Evolutionary conservation across 2,329 filamentous ascomycete species (phyloP), one percentile per base, ranked within the genome.

Genomic region (Exophiala aquamarina): DNA sequence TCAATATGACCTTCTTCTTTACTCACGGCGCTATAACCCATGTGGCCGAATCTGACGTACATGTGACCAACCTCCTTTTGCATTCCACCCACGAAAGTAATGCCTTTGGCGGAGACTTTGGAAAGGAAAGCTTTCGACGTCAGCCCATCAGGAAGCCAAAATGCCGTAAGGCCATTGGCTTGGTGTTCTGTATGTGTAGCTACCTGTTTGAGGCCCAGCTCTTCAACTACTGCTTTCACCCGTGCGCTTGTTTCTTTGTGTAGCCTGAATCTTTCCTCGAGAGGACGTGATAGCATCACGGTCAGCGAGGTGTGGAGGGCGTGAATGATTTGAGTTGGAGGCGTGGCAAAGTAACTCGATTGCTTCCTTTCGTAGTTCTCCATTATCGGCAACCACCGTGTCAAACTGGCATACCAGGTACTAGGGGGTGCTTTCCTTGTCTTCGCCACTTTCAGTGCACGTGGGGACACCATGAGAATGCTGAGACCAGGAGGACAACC

Each of bases 381-480:
- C 92, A 98, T 97, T 70, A 98, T 92, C 39, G 92, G 92, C 48
- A 91, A 75, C 93, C 93, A 98, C 73, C 96, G 95, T 77, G 90
- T 90, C 76, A 95, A 87, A 8, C 88, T 94, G 43, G 88, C 91
- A 70, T 95, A 98, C 78, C 96, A 98, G n/a, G 90, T 87, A 14
- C 82, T 78, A 2, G 90, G 87, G 11, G 86, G 85, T 10, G 82
- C 84, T 75, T 91, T 91, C 65, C 92, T 82, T 60, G 76, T 79
- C 70, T 90, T 81, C 69, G 94, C 87, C 9, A 75, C 74, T 62
- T 93, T 77, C 58, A 98, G 87, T 33, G 92, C 92, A 54, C 87
- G 83, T 49, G 86, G 87, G 63, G 90, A 95, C 62, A 88, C 89
- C 84, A 96, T 94, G 57, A 93, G 82, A 64, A 98, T 95, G 61